A percentile compares a stretch with the other conserved stretches of the same genome.
These are phyloP conservation scores for Pyricularia grisea DNA, from an alignment of 2,329 filamentous ascomycete genomes.

Conservation along the genomic window DNA sequence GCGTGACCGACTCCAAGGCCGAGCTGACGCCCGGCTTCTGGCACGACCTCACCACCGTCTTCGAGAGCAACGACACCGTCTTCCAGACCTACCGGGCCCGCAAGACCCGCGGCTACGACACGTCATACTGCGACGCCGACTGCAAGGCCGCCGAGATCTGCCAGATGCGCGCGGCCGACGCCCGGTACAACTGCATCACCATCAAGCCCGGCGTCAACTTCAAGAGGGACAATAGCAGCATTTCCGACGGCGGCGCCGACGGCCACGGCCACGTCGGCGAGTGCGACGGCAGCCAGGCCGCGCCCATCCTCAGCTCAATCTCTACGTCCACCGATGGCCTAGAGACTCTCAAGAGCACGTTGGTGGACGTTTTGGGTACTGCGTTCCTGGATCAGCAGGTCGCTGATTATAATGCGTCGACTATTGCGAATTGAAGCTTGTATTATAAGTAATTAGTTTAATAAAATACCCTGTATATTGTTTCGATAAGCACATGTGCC, in stretches of 20 bases:
- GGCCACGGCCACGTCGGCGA: not conserved
- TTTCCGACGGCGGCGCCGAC: not conserved
- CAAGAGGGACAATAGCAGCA: not conserved
- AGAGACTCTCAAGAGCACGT: not conserved
- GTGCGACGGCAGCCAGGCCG: constrained; percentile 2
- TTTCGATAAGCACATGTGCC: no score
- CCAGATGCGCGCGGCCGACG: constrained; percentile 23
- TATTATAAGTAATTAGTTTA: not conserved
- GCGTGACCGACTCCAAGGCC: constrained; percentile 27
- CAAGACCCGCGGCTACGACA: constrained; percentile 22
- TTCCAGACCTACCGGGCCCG: constrained; percentile 28
- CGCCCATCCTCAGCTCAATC: not conserved
- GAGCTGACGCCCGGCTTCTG: constrained; percentile 39
- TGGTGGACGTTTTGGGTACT: not conserved
- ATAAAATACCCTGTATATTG: no score
- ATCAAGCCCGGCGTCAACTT: constrained; percentile 5
- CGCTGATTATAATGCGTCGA: not conserved
- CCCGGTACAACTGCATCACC: constrained; percentile 24
- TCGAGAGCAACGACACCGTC: constrained; percentile 22
- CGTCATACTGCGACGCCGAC: constrained; percentile 20
- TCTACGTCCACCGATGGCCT: not conserved
- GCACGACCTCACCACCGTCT: constrained; percentile 29
- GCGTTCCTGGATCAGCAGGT: not conserved
- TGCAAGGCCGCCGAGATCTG: constrained; percentile 26
- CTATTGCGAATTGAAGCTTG: not conserved